phyloP scores from a whole-genome alignment of 2,329 filamentous ascomycete species.

The Grosmannia penicillata region DNA sequence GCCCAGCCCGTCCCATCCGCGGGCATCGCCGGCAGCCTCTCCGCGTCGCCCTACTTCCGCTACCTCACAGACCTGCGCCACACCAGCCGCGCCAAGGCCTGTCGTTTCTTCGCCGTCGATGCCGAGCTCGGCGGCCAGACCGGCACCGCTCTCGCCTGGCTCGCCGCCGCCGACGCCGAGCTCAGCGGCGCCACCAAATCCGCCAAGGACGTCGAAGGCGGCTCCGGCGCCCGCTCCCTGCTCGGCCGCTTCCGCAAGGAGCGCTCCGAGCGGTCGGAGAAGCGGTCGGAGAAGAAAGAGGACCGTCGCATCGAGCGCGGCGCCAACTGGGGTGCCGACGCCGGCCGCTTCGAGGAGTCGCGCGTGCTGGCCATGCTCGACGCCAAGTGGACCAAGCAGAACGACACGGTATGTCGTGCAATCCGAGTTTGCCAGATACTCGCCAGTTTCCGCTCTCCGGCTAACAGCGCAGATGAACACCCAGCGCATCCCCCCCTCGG shows the following conservation, averaged over 20 bases:
- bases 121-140: constrained; percentile 70
- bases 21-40: constrained; percentile 26
- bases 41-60: constrained; percentile 43
- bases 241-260: constrained; percentile 56
- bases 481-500: constrained; percentile 57
- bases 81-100: constrained; percentile 70
- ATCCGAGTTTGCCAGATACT: neutral
- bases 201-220: constrained; percentile 26
- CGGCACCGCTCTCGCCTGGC: constrained; percentile 76
- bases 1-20: constrained; percentile 17
- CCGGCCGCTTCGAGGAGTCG: constrained; percentile 69
- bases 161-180: constrained; percentile 68
- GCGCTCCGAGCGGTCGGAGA: constrained; percentile 56
- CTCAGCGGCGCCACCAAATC: too few relatives aligned
- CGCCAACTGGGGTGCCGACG: constrained; percentile 64
- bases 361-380: constrained; percentile 78
- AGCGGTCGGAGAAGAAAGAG: constrained; percentile 66
- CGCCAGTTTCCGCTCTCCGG: too few relatives aligned
- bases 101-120: constrained; percentile 81
- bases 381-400: constrained; percentile 80
- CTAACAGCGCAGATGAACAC: constrained; percentile 51
- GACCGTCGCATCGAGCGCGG: constrained; percentile 66
- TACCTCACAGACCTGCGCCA: constrained; percentile 65
- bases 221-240: constrained; percentile 17
- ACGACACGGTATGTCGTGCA: constrained; percentile 60